A percentile compares a stretch with the other conserved stretches of the same genome.
These are phyloP conservation scores for Chaetomiaceae sp. DNA, from an alignment of 2,329 filamentous ascomycete genomes.

Conservation along the genomic window DNA sequence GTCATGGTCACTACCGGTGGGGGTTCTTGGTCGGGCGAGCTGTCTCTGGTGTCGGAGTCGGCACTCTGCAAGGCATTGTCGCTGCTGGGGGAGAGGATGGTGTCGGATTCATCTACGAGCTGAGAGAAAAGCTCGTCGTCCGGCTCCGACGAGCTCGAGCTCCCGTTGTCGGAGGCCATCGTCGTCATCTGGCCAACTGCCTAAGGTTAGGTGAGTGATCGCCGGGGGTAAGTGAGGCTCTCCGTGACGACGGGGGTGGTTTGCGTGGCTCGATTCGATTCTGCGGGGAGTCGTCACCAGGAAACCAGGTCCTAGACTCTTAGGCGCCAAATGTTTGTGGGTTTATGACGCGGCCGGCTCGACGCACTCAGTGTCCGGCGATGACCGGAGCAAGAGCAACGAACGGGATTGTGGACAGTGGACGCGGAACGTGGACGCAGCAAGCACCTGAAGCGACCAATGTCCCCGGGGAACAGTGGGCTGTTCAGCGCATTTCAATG, in stretches of 20 bases:
- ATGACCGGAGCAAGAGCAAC: not conserved
- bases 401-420: too few relatives aligned
- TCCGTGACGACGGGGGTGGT: not conserved
- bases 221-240: too few relatives aligned
- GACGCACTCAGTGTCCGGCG: not conserved
- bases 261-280: conserved; percentile 6
- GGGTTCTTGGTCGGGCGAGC: conserved; percentile 20
- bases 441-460: too few relatives aligned
- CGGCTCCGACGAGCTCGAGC: conserved; percentile 16
- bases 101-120: not conserved
- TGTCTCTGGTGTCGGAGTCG: not conserved
- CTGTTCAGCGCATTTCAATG: not conserved
- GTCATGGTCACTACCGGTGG: conserved; percentile 32
- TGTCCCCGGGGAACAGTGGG: too few relatives aligned
- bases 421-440: too few relatives aligned
- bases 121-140: not conserved
- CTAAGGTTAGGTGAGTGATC: too few relatives aligned
- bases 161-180: conserved; percentile 9
- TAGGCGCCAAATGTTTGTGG: too few relatives aligned
- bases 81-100: not conserved
- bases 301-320: not conserved
- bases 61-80: not conserved
- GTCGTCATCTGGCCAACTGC: conserved; percentile 9
- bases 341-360: conserved; percentile 8
- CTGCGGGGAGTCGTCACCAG: too few relatives aligned